Evolutionary conservation across 805 yeast genomes (phyloP), one percentile per base, ranked within the genome.

Genomic region (Metschnikowia shivogae): DNA sequence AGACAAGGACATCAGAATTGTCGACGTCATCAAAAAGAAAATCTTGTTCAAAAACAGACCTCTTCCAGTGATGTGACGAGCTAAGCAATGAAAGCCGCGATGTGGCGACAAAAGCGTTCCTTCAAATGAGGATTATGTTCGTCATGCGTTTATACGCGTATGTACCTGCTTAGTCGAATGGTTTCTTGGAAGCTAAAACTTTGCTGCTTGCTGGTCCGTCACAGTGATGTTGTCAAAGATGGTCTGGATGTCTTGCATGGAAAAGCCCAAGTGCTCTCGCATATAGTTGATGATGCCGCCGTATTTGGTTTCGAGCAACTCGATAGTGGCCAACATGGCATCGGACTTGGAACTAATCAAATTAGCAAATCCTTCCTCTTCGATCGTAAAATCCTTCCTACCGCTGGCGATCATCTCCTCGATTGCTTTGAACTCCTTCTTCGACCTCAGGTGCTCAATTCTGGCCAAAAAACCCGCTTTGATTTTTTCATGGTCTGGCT

Each of bases 11-110:
- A 74, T 84, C 4, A 67, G 78, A 49, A 63, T 85, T 53, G 63
- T 81, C 8, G 92, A 85, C 58, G 64, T 86, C 1, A 72, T 86
- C 3, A 64, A 64, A 28, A 72, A 76, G 49, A 84, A 82, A 56
- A 62, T 85, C 14, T 70, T 82, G 7, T 86, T 86, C 58, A 77
- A 72, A 39, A 77, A 78, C 33, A 70, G 95, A 50, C 93, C 95
- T 0, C 66, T 86, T 41, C 95, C 95, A 4, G 81, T 85, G 40
- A 84, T 85, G 90, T 84, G 59, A 68, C 17, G 17, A 22, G 26
- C 13, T 10, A 34, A 24, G 11, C 14, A 30, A 33, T 36, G 6
- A 34, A 14, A 6, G 8, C 6, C 6, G 3, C 26, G 26, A 22
- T 22, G 8, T 22, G 26, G 8, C 26, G 26, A 22, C 8, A 22